phyloP scores from a whole-genome alignment of 73 alveolate species.

The Paraurostyla sp. region DNA sequence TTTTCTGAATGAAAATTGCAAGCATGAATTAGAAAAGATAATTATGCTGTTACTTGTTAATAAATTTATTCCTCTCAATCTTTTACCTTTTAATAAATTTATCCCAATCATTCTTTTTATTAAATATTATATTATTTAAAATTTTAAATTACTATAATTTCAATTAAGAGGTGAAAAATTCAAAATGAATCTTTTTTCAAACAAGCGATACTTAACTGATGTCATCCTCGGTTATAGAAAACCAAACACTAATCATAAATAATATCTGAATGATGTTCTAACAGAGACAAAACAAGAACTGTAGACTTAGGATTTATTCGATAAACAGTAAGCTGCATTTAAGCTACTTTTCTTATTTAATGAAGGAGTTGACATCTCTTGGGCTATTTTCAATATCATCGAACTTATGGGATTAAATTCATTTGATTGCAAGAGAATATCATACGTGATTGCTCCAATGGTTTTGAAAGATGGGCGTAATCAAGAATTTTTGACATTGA shows the following conservation, averaged over 20 bases:
- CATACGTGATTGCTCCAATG: slow-evolving; percentile 64
- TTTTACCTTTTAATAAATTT: too few species aligned
- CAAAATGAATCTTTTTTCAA: slow-evolving; percentile 53
- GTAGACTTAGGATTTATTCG: slow-evolving; percentile 55
- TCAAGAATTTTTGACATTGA: slow-evolving; percentile 55
- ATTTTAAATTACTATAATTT: too few species aligned
- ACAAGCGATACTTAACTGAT: slow-evolving; percentile 27
- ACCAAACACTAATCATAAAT: slow-evolving; percentile 62
- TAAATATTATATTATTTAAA: too few species aligned
- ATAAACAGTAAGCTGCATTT: slow-evolving; percentile 63
- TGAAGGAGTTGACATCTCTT: slow-evolving; percentile 72
- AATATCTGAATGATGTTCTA: slow-evolving; percentile 46
- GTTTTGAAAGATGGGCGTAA: slow-evolving; percentile 46
- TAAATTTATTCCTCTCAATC: too few species aligned
- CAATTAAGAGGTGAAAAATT: too few species aligned
- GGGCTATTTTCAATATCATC: slow-evolving; percentile 73
- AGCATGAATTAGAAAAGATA: too few species aligned
- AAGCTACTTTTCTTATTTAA: slow-evolving; percentile 66
- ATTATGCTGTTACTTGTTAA: too few species aligned
- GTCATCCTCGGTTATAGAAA: slow-evolving; percentile 65
- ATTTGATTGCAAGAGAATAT: slow-evolving; percentile 50
- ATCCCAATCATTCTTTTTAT: too few species aligned
- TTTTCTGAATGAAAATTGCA: slow-evolving; percentile 11
- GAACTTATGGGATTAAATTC: slow-evolving; percentile 72
- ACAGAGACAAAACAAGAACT: slow-evolving; percentile 70